Percentiles rank a stretch among this genome's conserved stretches.
Conservation (phyloP, 306 rosid species). For the Dicorynia guianensis region DNA sequence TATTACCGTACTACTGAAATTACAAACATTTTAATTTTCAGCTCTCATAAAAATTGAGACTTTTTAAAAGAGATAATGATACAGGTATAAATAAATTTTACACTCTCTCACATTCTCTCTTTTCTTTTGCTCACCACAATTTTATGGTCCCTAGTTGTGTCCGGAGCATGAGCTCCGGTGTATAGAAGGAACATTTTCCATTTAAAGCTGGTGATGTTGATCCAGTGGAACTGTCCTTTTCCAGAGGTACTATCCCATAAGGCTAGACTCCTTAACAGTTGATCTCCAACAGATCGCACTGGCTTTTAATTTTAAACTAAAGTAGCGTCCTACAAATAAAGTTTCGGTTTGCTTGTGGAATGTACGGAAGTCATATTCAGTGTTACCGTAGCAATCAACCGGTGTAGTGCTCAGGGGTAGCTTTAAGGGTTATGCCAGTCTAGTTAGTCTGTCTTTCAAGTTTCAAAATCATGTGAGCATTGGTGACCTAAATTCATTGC, state of each 20-base stretch:
- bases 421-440: constrained; percentile 9
- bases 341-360: not conserved
- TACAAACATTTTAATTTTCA: not conserved
- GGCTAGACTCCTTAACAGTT: not conserved
- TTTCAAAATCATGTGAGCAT: not conserved
- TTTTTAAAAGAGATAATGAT: too few species aligned
- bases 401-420: not conserved
- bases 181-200: too few species aligned
- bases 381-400: not conserved
- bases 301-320: not conserved
- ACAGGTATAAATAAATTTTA: too few species aligned
- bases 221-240: not conserved
- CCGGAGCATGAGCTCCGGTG: too few species aligned
- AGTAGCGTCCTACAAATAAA: not conserved
- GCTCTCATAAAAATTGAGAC: not conserved
- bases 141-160: too few species aligned
- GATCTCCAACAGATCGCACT: not conserved
- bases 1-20: too few species aligned
- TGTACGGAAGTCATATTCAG: not conserved
- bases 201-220: not conserved
- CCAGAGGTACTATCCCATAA: not conserved
- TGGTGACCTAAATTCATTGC: not conserved
- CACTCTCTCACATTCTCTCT: too few species aligned
- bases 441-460: not conserved
- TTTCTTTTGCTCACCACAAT: too few species aligned